Conservation (phyloP, 768 basidiomycete species). For the Psilocybe azurescens region DNA sequence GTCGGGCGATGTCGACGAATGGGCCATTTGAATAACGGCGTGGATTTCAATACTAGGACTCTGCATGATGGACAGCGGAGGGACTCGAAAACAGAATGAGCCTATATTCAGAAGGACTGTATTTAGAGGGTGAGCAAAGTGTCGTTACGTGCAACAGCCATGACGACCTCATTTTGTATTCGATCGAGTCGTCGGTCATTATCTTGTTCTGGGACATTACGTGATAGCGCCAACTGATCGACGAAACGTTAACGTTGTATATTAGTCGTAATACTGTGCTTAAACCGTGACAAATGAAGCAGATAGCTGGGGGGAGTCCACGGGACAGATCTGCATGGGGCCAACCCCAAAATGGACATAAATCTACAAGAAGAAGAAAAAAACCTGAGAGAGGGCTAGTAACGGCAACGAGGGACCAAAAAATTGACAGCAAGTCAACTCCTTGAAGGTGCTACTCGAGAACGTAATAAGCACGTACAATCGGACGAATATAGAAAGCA, state of each 20-base stretch:
- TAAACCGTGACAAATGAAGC: too few relatives aligned
- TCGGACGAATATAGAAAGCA: too few relatives aligned
- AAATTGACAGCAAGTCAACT: too few relatives aligned
- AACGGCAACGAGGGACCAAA: too few relatives aligned
- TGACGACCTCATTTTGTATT: neutral
- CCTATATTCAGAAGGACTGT: neutral
- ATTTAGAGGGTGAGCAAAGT: neutral
- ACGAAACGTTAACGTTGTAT: neutral
- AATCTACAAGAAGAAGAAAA: too few relatives aligned
- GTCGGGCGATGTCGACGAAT: slow-evolving; percentile 46
- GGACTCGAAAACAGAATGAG: neutral
- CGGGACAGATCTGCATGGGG: too few relatives aligned
- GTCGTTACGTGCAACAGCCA: neutral
- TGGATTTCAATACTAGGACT: slow-evolving; percentile 53
- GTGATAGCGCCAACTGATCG: neutral
- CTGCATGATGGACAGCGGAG: slow-evolving; percentile 47
- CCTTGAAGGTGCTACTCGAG: too few relatives aligned
- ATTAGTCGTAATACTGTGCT: too few relatives aligned
- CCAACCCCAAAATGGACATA: too few relatives aligned
- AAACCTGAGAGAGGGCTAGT: too few relatives aligned
- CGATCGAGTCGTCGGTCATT: neutral
- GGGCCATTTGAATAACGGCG: slow-evolving; percentile 44
- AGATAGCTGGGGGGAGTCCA: too few relatives aligned
- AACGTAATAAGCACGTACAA: too few relatives aligned
- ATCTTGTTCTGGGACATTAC: neutral